phyloP scores from a whole-genome alignment of 2,329 filamentous ascomycete species.

The Phyllosticta citribraziliensis region DNA sequence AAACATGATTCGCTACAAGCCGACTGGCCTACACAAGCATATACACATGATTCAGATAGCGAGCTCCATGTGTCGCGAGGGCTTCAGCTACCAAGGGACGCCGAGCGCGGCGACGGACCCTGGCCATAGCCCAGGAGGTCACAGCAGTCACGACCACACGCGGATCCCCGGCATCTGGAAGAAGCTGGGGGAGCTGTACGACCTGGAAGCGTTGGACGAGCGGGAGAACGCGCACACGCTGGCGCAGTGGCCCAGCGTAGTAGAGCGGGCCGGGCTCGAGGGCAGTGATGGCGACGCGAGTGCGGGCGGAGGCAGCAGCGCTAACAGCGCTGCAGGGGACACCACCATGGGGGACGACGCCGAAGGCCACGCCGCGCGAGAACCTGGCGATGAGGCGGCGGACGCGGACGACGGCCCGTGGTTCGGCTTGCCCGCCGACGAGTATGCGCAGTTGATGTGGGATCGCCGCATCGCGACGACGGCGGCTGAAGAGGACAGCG shows the following conservation, averaged over 20 bases:
- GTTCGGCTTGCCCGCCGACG: slow-evolving; percentile 35
- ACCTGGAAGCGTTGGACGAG: slow-evolving; percentile 77
- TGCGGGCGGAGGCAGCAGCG: slow-evolving; percentile 30
- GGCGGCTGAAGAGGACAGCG: neutral
- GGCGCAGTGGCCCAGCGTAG: slow-evolving; percentile 46
- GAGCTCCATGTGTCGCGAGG: slow-evolving; percentile 68
- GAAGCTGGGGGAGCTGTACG: slow-evolving; percentile 75
- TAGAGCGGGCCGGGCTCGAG: slow-evolving; percentile 12
- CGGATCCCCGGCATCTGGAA: slow-evolving; percentile 86
- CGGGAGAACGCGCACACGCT: slow-evolving; percentile 55
- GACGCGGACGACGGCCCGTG: slow-evolving; percentile 24
- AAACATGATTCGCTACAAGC: slow-evolving; percentile 87
- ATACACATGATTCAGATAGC: slow-evolving; percentile 85
- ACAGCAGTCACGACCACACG: slow-evolving; percentile 48
- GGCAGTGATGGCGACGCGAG: slow-evolving; percentile 28
- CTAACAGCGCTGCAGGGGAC: slow-evolving; percentile 16
- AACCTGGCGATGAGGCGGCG: slow-evolving; percentile 26
- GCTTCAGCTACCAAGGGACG: slow-evolving; percentile 52
- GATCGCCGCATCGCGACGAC: slow-evolving; percentile 18
- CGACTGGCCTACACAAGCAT: slow-evolving; percentile 92
- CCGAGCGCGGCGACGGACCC: slow-evolving; percentile 34
- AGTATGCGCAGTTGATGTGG: slow-evolving; percentile 36
- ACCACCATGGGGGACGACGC: slow-evolving; percentile 27
- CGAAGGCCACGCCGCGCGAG: slow-evolving; percentile 32
- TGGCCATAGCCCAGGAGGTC: neutral